These are phyloP conservation scores for Setaria viridis DNA, from an alignment of 202 grass and related monocot genomes.

Conservation along the genomic window DNA sequence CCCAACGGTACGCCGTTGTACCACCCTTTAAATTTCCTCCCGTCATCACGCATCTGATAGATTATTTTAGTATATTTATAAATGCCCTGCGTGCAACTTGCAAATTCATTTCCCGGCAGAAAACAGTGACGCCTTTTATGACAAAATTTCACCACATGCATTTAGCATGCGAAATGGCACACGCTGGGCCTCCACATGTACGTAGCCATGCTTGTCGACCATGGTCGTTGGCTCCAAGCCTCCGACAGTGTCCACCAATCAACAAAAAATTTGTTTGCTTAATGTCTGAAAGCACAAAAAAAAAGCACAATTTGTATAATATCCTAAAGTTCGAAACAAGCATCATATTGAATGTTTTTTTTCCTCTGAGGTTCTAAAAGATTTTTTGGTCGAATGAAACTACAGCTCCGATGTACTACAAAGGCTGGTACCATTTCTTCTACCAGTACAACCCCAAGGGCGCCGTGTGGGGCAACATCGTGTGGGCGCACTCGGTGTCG, in stretches of 20 bases:
- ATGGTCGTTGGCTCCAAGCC: background rate
- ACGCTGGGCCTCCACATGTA: background rate
- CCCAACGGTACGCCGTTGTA: conserved; percentile 60
- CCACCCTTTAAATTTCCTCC: background rate
- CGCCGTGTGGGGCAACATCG: conserved; percentile 70
- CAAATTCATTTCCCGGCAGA: background rate
- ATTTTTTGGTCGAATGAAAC: background rate
- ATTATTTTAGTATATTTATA: background rate
- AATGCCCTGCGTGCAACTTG: background rate
- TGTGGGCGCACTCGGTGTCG: conserved; percentile 71
- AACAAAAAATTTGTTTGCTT: background rate
- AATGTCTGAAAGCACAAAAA: no score
- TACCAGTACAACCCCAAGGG: conserved; percentile 77
- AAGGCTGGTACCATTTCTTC: conserved; percentile 71
- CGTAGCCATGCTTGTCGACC: background rate
- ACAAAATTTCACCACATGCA: background rate
- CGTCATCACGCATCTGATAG: background rate
- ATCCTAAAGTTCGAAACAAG: background rate
- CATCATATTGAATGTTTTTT: background rate
- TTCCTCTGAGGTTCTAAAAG: background rate
- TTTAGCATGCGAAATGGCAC: background rate
- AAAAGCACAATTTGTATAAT: no score
- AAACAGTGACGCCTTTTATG: background rate
- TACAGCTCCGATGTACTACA: conserved; percentile 69
- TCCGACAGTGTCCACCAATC: background rate